Evolutionary conservation across 2,329 filamentous ascomycete genomes (phyloP), one percentile per base, ranked within the genome.

Genomic region (Ceratocystis albifundus): DNA sequence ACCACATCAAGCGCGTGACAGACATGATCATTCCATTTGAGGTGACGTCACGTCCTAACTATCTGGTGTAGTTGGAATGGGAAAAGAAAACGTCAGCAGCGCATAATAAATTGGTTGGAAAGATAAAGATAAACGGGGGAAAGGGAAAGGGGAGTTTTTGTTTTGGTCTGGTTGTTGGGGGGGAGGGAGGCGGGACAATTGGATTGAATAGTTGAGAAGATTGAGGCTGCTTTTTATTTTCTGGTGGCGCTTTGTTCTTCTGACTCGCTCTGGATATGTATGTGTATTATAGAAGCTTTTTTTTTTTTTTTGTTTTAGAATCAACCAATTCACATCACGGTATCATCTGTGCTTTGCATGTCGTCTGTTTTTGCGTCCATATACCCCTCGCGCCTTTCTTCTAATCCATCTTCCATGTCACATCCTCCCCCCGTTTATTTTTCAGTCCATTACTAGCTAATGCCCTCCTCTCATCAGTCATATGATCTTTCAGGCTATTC

Each of bases 401-500:
- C 61, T 36, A 68, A 17, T 65, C 66, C 45, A 66, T 64, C 30
- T 65, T 68, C 69, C 69, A 69, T 15, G 55, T 59, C 17, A 69
- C 69, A 22, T 67, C 64, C 55, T 69, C 50, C 4, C 69, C 69
- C 20, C 63, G 61, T 17, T 46, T 59, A 44, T 66, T 69, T 30
- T 69, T 69, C 62, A 69, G 20, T 12, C 66, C 67, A 32, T 67
- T 67, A n/a, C 22, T 55, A 1, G 41, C 25, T 15, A 66, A 36
- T 7, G 65, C 67, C 45, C 48, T 59, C 15, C 61, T 46, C 61
- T 69, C 66, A n/a, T 61, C 55, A 20, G 44, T 57, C 3, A 55
- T 66, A 25, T 68, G 50, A 20, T 68, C 69, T 6, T 22, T 45
- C 45, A 59, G 22, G 36, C 75, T 68, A 62, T 96, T 96, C 0